Evolutionary conservation across 78 protist genomes (phyloP), one percentile per base, ranked within the genome.

Genomic region (Polysphondylium violaceum): DNA sequence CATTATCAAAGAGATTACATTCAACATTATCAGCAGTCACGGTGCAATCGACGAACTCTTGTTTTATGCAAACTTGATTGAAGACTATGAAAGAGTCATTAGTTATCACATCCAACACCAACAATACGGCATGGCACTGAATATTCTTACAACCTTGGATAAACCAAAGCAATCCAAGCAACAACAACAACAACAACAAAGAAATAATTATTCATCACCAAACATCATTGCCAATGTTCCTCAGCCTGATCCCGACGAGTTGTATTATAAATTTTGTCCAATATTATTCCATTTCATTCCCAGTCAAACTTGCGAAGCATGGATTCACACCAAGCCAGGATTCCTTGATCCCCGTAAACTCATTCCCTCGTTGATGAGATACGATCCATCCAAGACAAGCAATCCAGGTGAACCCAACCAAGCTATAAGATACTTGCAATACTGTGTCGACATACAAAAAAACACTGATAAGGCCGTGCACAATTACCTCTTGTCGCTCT

Each of bases 321-420:
- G 95, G 94, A 95, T 93, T 50, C 76, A 51, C 40, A 33, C 76
- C 0, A 53, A 19, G 25, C 8, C 7, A 23, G 21, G 51, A 1
- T 41, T 61, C 19, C 38, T 97, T 7, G 77, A 95, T n/a, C 97
- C 99, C 14, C 11, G 90, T 21, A 41, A 74, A 14, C 74, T 98
- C 25, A 56, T 98, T 14, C 99, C 99, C 3, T 98, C 98, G 16
- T 88, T 98, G 8, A 96, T 97, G 97, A 50, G 96, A 23, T 98
- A 97, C 38, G 87, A 93, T 67, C 93, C 51, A 31, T 9, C 53
- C 14, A 87, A 88, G 51, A 65, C 73, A 64, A 56, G 67, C 25
- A n/a, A n/a, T n/a, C 69, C 72, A 35, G 72, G 43, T 55, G 61
- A 74, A 87, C 89, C 59, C 79, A 97, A 98, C 85, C 98, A 98